These are phyloP conservation scores for Kwoniella newhampshirensis DNA, from an alignment of 768 basidiomycete genomes.

Conservation along the genomic window DNA sequence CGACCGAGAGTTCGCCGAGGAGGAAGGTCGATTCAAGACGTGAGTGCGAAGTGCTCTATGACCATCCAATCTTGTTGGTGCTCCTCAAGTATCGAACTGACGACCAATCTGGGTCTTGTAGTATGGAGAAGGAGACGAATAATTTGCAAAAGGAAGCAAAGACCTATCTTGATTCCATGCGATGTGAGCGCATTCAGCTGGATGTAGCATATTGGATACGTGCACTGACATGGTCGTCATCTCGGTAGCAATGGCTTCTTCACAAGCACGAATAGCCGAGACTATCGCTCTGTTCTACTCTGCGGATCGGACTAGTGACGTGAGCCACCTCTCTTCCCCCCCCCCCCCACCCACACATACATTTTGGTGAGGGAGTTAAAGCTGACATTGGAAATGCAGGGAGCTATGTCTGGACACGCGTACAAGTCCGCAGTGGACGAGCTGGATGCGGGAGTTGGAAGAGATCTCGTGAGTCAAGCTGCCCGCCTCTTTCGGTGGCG, in stretches of 20 bases:
- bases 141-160: slow-evolving; percentile 93
- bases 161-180: slow-evolving; percentile 90
- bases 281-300: slow-evolving; percentile 88
- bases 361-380: slow-evolving; percentile 3
- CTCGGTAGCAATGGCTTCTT: slow-evolving; percentile 93
- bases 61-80: too few species aligned
- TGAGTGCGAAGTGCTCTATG: slow-evolving; percentile 56
- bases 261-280: slow-evolving; percentile 90
- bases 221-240: not conserved
- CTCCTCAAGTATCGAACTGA: too few species aligned
- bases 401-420: slow-evolving; percentile 94
- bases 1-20: slow-evolving; percentile 87
- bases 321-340: slow-evolving; percentile 19
- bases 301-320: slow-evolving; percentile 58
- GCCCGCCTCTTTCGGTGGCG: not conserved
- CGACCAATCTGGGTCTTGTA: slow-evolving; percentile 48
- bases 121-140: slow-evolving; percentile 95
- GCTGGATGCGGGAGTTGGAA: slow-evolving; percentile 74
- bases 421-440: slow-evolving; percentile 96
- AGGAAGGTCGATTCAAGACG: slow-evolving; percentile 87
- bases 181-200: slow-evolving; percentile 60
- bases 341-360: too few species aligned
- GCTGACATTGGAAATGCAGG: slow-evolving; percentile 48
- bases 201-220: not conserved
- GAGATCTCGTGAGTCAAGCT: slow-evolving; percentile 71